Base-by-base conservation (phyloP, 2,329 filamentous ascomycete genomes). In the Sporothrix phasma region DNA sequence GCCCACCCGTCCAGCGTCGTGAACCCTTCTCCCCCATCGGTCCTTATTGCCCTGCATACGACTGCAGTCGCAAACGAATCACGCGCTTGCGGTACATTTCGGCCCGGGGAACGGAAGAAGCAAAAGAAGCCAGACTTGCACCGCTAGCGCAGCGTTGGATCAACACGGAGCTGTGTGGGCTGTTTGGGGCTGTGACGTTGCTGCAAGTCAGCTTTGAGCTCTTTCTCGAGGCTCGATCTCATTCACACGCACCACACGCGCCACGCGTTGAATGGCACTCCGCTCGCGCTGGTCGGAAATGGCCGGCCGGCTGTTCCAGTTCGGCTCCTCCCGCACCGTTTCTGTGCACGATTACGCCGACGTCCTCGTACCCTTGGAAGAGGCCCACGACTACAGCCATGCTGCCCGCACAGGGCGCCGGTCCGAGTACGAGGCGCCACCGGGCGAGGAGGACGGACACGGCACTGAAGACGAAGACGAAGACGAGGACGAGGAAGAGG, bases 321-420 rank as follows among this genome's bases (percentile, higher is more conserved):
- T 61, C 17, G 49, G 31, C 17, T 60, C 64, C 8, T 66, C 67
- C 22, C 69, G 68, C 17, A n/a, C 73, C 58, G 79, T 81, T 69
- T 81, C 80, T 2, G 77, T 80, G 31, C 72, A 79, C 66, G 74
- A 81, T 72, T 84, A 83, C 68, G 67, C 75, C 26, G 79, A 78
- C 67, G 81, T 84, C 39, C 70, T 84, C 19, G 72, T 85, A 11
- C 77, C 82, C 24, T 76, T 85, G 1, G 79, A 81, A 19, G 76
- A 84, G 68, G 82, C 82, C 0, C 81, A 84, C 71, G 75, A 80
- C 51, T 79, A 84, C 71, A 83, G 80, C 69, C 78, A 83, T 68
- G 79, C 80, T 15, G 79, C 80, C 19, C 76, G 80, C 62, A 75
- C 73, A 10, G 79, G 81, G 0, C 73, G 72, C 2, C 73, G 72